phyloP scores from a whole-genome alignment of 768 basidiomycete species.

The Gloeopeniophorella convolvens region DNA sequence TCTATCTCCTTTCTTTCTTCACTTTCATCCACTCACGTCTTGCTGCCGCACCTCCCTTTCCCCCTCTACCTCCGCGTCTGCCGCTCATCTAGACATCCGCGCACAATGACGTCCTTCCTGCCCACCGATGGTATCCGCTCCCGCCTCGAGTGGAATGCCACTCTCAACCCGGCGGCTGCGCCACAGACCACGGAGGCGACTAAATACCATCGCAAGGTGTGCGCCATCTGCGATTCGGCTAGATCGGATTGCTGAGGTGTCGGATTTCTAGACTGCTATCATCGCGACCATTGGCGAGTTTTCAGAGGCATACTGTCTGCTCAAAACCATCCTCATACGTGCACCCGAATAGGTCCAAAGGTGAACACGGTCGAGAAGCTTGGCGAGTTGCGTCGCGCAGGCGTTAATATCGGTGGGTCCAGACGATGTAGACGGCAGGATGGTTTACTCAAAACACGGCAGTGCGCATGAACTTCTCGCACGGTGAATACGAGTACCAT shows the following conservation, averaged over 20 bases:
- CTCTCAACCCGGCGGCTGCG: slow-evolving; percentile 65
- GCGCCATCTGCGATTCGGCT: slow-evolving; percentile 19
- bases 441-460: slow-evolving; percentile 12
- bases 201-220: slow-evolving; percentile 87
- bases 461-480: slow-evolving; percentile 99
- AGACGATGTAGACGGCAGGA: not conserved
- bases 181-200: slow-evolving; percentile 69
- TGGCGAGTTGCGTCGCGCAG: slow-evolving; percentile 74
- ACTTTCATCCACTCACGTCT: not conserved
- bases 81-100: not conserved
- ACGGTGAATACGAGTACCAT: slow-evolving; percentile 97
- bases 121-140: slow-evolving; percentile 41
- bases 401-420: slow-evolving; percentile 94
- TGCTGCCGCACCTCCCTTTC: not conserved
- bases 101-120: slow-evolving; percentile 18
- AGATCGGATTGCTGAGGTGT: not conserved
- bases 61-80: not conserved
- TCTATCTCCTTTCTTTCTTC: not conserved
- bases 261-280: slow-evolving; percentile 73
- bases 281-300: slow-evolving; percentile 93
- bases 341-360: slow-evolving; percentile 67
- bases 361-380: slow-evolving; percentile 90
- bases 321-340: slow-evolving; percentile 9
- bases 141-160: slow-evolving; percentile 91
- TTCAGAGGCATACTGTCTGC: not conserved